Percentiles rank a stretch among this genome's conserved stretches.
These are phyloP conservation scores for Hyparrhenia diplandra DNA, from an alignment of 176 grass and related monocot species.

Conservation along the genomic window DNA sequence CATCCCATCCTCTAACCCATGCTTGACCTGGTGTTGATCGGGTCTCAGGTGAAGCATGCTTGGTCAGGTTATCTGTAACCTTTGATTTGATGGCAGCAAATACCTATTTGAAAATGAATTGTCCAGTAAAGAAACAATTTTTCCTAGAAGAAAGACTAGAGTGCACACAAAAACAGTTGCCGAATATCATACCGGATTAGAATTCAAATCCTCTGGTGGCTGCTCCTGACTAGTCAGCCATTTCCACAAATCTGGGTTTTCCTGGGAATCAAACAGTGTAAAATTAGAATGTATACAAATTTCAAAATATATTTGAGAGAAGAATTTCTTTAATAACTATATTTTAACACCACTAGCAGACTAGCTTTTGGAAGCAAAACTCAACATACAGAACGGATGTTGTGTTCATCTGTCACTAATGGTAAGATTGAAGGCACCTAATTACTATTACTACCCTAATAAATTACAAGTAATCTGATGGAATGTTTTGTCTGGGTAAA, in stretches of 20 bases:
- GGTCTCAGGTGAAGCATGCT: constrained; percentile 67
- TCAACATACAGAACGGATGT: not conserved
- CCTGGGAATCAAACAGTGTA: constrained; percentile 45
- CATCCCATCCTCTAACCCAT: constrained; percentile 96
- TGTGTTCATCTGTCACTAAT: not conserved
- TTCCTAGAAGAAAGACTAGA: not conserved
- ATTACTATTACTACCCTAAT: not conserved
- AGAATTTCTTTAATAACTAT: not conserved
- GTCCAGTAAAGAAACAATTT: not conserved
- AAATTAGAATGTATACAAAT: not conserved
- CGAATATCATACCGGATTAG: constrained; percentile 58
- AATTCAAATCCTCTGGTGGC: constrained; percentile 55
- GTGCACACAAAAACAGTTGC: not conserved
- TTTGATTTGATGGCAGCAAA: constrained; percentile 69
- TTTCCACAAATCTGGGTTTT: constrained; percentile 96
- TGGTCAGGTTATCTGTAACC: constrained; percentile 64
- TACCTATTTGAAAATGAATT: constrained; percentile 38
- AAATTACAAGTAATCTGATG: not conserved
- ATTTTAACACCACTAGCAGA: not conserved
- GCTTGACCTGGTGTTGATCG: constrained; percentile 74
- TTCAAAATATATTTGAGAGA: not conserved
- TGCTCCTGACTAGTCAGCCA: constrained; percentile 91
- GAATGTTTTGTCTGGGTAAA: not conserved
- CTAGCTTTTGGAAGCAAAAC: not conserved
- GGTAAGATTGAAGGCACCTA: not conserved